These are phyloP conservation scores for Neotropicomus parvogracilis DNA, from an alignment of 1,284 basidiomycete genomes.

Conservation along the genomic window DNA sequence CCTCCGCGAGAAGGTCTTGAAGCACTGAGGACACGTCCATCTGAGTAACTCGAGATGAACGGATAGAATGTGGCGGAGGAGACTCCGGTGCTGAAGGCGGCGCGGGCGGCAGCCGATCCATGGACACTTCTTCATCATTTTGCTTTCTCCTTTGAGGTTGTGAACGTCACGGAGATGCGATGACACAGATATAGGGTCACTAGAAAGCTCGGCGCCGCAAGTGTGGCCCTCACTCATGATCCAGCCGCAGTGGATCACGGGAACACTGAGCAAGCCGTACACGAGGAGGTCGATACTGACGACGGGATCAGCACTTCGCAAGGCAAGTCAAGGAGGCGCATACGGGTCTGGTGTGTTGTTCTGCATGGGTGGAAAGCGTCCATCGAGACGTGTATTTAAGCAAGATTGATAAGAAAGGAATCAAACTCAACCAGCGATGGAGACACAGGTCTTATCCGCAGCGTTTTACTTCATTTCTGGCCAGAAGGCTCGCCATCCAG, in stretches of 20 bases:
- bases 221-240: neutral
- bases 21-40: conserved; percentile 14
- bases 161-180: conserved; percentile 7
- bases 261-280: neutral
- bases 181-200: neutral
- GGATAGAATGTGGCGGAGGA: conserved; percentile 8
- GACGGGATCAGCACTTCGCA: neutral
- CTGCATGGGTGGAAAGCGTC: neutral
- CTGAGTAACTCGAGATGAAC: conserved; percentile 5
- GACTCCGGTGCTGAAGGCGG: neutral
- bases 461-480: no score
- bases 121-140: neutral
- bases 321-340: neutral
- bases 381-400: no score
- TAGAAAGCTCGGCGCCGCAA: neutral
- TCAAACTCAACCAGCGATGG: no score
- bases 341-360: neutral
- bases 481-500: no score
- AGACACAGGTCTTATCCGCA: no score
- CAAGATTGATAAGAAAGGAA: no score
- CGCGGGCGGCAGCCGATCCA: conserved; percentile 4
- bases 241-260: neutral
- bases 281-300: neutral
- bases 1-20: conserved; percentile 4
- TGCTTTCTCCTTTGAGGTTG: neutral